Evolutionary conservation across 306 rosid genomes (phyloP).

Genomic region (Quercus berberidifolia): DNA sequence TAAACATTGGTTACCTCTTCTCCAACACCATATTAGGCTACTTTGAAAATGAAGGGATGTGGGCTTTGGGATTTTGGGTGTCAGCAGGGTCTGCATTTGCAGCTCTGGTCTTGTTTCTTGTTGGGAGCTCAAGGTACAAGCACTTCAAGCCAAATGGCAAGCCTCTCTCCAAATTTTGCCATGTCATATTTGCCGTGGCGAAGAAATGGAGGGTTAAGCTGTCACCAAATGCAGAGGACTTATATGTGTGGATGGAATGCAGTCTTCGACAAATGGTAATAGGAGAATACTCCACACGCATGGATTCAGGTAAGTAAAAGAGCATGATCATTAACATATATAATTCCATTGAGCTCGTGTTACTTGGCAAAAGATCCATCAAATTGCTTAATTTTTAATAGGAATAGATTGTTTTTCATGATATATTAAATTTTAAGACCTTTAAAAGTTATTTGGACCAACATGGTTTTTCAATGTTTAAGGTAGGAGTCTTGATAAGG

Average conservation of each 20-base stretch:
- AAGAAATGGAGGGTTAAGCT: constrained; percentile 56
- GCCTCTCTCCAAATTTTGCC: constrained; percentile 83
- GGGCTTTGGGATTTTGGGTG: constrained; percentile 88
- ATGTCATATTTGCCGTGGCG: constrained; percentile 70
- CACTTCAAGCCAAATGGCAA: constrained; percentile 92
- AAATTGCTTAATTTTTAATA: not conserved
- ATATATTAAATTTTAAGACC: not conserved
- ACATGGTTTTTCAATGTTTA: not conserved
- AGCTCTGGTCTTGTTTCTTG: constrained; percentile 78
- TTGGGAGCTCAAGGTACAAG: constrained; percentile 68
- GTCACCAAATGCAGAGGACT: constrained; percentile 57
- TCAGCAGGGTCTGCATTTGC: constrained; percentile 78
- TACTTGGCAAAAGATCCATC: not conserved
- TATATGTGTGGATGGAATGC: constrained; percentile 41
- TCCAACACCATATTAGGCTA: constrained; percentile 88
- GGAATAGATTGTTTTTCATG: not conserved
- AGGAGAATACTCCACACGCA: constrained; percentile 83
- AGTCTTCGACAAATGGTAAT: constrained; percentile 34
- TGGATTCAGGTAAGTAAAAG: constrained; percentile 77
- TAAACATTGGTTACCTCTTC: constrained; percentile 89
- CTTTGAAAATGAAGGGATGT: constrained; percentile 82
- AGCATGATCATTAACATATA: constrained; percentile 7
- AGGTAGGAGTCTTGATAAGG: not conserved
- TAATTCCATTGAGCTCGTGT: not conserved
- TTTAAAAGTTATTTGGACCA: too few relatives aligned